phyloP scores from a whole-genome alignment of 805 yeast genomes.

The Starmerella bombicola region DNA sequence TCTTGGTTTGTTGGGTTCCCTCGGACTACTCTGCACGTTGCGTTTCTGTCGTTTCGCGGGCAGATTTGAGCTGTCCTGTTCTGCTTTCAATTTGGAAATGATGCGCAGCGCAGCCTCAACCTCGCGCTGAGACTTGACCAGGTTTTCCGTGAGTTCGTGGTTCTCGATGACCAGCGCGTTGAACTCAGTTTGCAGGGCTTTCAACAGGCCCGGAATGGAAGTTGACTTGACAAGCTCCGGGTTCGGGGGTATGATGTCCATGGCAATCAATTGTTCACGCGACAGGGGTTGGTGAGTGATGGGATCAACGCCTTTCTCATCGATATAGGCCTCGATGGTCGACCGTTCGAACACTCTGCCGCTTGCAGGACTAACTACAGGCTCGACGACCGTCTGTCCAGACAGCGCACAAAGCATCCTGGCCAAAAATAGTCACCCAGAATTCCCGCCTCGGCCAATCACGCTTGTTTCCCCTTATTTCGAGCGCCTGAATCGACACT shows the following conservation, averaged over 20 bases:
- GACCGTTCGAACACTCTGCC: conserved; percentile 57
- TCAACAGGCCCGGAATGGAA: conserved; percentile 66
- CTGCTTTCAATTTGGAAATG: neutral
- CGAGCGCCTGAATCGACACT: too few relatives aligned
- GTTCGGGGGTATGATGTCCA: conserved; percentile 22
- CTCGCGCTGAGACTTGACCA: neutral
- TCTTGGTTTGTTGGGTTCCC: too few relatives aligned
- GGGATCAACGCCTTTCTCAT: conserved; percentile 64
- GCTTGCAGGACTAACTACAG: conserved; percentile 60
- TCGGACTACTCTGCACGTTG: too few relatives aligned
- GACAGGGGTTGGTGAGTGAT: conserved; percentile 49
- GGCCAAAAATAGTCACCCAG: too few relatives aligned
- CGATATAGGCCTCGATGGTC: conserved; percentile 48
- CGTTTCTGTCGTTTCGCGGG: too few relatives aligned
- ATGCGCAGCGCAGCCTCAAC: neutral
- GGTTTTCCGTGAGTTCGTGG: neutral
- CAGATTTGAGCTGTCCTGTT: conserved; percentile 6
- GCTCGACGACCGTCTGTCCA: conserved; percentile 54
- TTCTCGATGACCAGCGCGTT: conserved; percentile 68
- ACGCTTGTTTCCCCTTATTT: neutral
- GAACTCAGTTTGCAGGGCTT: conserved; percentile 78
- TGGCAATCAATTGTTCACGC: conserved; percentile 25
- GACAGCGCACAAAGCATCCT: conserved; percentile 35
- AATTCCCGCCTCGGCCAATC: conserved; percentile 2
- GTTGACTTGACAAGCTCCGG: conserved; percentile 39